Percentiles rank a stretch among this genome's conserved stretches.
phyloP scores from a whole-genome alignment of 129 eudicot species.

The Flaveria trinervia region DNA sequence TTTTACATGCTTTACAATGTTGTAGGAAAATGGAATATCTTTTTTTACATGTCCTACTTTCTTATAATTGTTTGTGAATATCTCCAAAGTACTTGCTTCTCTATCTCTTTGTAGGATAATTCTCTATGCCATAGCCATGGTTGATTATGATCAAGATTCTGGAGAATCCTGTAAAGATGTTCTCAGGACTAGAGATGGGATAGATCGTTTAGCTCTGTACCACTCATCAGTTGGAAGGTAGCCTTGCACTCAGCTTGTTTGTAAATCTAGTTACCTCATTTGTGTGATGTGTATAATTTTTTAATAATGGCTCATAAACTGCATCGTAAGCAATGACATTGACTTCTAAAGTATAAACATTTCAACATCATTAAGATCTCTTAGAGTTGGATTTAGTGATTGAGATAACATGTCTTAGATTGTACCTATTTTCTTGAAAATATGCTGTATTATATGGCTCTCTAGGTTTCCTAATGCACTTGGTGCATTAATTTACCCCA shows the following conservation, averaged over 20 bases:
- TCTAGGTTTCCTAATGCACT: constrained; percentile 82
- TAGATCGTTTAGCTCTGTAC: constrained; percentile 72
- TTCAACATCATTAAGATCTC: background rate
- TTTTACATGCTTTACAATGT: background rate
- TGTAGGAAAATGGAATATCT: background rate
- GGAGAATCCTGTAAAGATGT: constrained; percentile 51
- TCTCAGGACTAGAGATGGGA: constrained; percentile 75
- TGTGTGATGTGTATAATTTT: constrained; percentile 2
- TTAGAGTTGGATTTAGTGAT: constrained; percentile 7
- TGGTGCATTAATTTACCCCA: constrained; percentile 88
- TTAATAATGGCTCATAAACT: constrained; percentile 10
- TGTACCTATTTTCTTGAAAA: constrained; percentile 20
- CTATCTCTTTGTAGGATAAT: constrained; percentile 61
- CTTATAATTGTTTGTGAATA: background rate
- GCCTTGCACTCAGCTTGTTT: constrained; percentile 16
- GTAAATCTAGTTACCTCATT: constrained; percentile 3
- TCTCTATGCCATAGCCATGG: constrained; percentile 87
- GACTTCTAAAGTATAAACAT: background rate
- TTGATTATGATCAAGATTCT: constrained; percentile 80
- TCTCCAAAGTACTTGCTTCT: constrained; percentile 2
- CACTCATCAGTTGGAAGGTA: constrained; percentile 92
- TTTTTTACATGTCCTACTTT: background rate
- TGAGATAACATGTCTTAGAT: constrained; percentile 17
- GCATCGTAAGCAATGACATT: constrained; percentile 11
- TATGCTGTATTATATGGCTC: constrained; percentile 12